These are phyloP conservation scores for Pythium rishiriense DNA, from an alignment of 352 stramenopile genomes.

Conservation along the genomic window DNA sequence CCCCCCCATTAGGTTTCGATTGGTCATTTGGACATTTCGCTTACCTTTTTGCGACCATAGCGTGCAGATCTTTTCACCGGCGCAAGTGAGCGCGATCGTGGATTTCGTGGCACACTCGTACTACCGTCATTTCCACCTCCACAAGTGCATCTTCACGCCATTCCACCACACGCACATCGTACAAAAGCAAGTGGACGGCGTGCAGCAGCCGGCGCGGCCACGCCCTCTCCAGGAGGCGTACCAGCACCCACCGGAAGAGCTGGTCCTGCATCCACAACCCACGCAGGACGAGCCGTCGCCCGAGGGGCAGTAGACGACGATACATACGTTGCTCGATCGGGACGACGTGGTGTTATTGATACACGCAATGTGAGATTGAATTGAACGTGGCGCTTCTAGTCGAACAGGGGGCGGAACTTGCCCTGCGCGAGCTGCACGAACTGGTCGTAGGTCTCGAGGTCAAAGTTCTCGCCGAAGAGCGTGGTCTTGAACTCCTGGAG, in stretches of 20 bases:
- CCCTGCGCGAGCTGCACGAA: constrained; percentile 71
- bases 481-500: constrained; percentile 87
- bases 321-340: not conserved
- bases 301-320: not conserved
- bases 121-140: constrained; percentile 78
- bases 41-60: constrained; percentile 22
- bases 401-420: constrained; percentile 76
- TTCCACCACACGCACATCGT: constrained; percentile 53
- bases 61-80: constrained; percentile 53
- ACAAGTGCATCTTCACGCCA: constrained; percentile 81
- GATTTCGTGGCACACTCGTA: constrained; percentile 81
- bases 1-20: no score
- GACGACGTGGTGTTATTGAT: constrained; percentile 13
- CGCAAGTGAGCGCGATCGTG: constrained; percentile 55
- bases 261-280: not conserved
- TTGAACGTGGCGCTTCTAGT: constrained; percentile 33
- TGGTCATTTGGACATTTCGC: not conserved
- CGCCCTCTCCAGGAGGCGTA: constrained; percentile 43
- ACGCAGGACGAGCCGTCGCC: constrained; percentile 1
- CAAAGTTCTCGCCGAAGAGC: constrained; percentile 80
- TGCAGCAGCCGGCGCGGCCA: constrained; percentile 41
- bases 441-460: constrained; percentile 83
- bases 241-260: constrained; percentile 35
- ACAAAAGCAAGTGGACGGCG: constrained; percentile 43
- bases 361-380: not conserved